Percentiles rank a stretch among this genome's conserved stretches.
Conservation (phyloP, 257 asterid genomes). For the Lithospermum erythrorhizon region DNA sequence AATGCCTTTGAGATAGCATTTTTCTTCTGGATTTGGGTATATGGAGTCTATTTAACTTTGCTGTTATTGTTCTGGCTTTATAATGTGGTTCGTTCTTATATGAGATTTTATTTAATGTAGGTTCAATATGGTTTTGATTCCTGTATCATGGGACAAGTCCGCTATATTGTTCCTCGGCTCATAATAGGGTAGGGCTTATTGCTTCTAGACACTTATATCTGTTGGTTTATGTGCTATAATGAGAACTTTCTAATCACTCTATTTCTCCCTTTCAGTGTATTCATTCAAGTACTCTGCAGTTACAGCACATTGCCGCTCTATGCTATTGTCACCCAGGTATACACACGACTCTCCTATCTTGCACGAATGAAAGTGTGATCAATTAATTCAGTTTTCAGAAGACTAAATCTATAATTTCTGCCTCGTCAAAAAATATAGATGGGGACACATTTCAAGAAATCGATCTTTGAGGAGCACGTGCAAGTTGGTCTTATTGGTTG, state of each 20-base stretch:
- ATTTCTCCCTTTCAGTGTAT: slow-evolving; percentile 34
- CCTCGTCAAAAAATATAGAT: slow-evolving; percentile 32
- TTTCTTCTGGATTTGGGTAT: slow-evolving; percentile 4
- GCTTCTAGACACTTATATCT: no score
- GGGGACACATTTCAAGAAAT: slow-evolving; percentile 92
- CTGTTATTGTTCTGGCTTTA: neutral
- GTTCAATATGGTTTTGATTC: slow-evolving; percentile 83
- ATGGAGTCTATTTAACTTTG: neutral
- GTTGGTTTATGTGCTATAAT: neutral
- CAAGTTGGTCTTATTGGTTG: slow-evolving; percentile 83
- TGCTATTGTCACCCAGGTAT: slow-evolving; percentile 90
- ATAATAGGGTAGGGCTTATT: slow-evolving; percentile 51
- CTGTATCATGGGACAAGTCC: slow-evolving; percentile 81
- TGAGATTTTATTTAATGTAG: slow-evolving; percentile 18
- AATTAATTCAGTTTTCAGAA: neutral
- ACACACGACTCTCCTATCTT: slow-evolving; percentile 8
- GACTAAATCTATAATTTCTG: neutral
- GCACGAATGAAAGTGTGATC: neutral
- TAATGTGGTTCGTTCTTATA: neutral
- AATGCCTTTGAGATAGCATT: slow-evolving; percentile 2
- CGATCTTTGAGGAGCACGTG: slow-evolving; percentile 81
- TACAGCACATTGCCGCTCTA: slow-evolving; percentile 91
- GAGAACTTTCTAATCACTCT: slow-evolving; percentile 4
- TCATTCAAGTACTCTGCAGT: slow-evolving; percentile 88
- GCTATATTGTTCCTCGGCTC: slow-evolving; percentile 73